Conservation (phyloP, 495 filamentous ascomycete genomes). For the Penicillium alfredii region DNA sequence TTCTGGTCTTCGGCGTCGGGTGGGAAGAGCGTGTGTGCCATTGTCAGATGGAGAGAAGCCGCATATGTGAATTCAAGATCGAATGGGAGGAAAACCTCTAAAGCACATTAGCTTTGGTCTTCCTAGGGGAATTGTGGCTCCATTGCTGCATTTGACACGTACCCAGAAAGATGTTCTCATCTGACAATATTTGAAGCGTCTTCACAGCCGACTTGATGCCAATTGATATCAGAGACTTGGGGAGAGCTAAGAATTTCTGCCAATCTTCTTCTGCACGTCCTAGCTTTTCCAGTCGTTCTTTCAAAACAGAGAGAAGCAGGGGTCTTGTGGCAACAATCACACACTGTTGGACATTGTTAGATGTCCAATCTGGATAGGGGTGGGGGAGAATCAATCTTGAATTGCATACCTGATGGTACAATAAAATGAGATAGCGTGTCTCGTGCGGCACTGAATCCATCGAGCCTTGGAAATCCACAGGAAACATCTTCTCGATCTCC, state of each 20-base stretch:
- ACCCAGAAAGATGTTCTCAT: conserved; percentile 33
- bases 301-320: conserved; percentile 30
- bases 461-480: conserved; percentile 18
- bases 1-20: conserved; percentile 10
- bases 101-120: no score
- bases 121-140: no score
- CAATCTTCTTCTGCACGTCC: conserved; percentile 21
- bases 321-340: conserved; percentile 35
- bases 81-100: conserved; percentile 37
- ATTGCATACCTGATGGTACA: conserved; percentile 37
- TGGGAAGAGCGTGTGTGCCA: conserved; percentile 30
- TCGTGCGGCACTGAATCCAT: conserved; percentile 28
- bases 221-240: conserved; percentile 27
- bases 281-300: conserved; percentile 26
- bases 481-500: conserved; percentile 29
- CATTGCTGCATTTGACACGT: no score
- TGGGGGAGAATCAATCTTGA: not conserved
- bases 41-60: conserved; percentile 26
- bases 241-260: conserved; percentile 20
- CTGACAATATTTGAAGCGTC: conserved; percentile 27
- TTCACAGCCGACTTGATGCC: conserved; percentile 35
- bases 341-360: conserved; percentile 16
- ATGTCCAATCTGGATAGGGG: no score
- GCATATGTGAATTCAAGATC: conserved; percentile 35
- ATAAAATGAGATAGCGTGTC: conserved; percentile 28